Evolutionary conservation across 2,329 filamentous ascomycete genomes (phyloP).

Genomic region (Aspergillus texensis): DNA sequence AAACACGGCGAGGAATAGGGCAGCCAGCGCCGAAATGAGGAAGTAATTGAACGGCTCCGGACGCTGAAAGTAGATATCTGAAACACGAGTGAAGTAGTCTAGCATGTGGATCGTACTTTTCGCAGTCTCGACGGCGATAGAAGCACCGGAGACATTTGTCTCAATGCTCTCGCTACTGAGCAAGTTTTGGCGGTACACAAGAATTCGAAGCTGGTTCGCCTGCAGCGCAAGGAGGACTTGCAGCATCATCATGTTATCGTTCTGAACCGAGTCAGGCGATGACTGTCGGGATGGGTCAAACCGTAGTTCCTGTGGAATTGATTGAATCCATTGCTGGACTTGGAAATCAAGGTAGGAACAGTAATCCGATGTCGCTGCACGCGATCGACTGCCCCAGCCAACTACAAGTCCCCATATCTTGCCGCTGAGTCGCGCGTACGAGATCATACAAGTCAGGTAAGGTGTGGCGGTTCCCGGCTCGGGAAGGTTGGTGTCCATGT

Average conservation of each 20-base stretch:
- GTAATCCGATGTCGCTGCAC: conserved; percentile 40
- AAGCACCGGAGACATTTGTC: conserved; percentile 38
- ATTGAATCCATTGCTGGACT: conserved; percentile 51
- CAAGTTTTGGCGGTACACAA: conserved; percentile 50
- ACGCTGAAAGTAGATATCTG: conserved; percentile 43
- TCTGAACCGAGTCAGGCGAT: conserved; percentile 13
- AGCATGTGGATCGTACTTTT: conserved; percentile 43
- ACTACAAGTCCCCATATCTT: conserved; percentile 52
- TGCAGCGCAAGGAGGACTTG: conserved; percentile 50
- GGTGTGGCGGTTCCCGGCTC: conserved; percentile 44
- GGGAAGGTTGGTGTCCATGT: conserved; percentile 53
- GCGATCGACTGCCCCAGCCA: conserved; percentile 37
- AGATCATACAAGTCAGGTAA: conserved; percentile 53
- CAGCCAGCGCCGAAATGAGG: conserved; percentile 42
- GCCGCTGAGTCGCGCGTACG: conserved; percentile 50
- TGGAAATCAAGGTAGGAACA: conserved; percentile 46
- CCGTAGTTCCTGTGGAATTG: conserved; percentile 48
- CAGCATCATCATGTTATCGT: conserved; percentile 44
- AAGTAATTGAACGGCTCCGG: conserved; percentile 48
- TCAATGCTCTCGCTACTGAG: conserved; percentile 43
- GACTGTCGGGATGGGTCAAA: conserved; percentile 34
- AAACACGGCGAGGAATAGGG: conserved; percentile 49
- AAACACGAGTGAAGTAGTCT: conserved; percentile 39
- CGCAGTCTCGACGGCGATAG: conserved; percentile 46
- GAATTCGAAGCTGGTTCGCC: conserved; percentile 49